Evolutionary conservation across 2,329 filamentous ascomycete species (phyloP).

Genomic region (Colletotrichum somersetense): DNA sequence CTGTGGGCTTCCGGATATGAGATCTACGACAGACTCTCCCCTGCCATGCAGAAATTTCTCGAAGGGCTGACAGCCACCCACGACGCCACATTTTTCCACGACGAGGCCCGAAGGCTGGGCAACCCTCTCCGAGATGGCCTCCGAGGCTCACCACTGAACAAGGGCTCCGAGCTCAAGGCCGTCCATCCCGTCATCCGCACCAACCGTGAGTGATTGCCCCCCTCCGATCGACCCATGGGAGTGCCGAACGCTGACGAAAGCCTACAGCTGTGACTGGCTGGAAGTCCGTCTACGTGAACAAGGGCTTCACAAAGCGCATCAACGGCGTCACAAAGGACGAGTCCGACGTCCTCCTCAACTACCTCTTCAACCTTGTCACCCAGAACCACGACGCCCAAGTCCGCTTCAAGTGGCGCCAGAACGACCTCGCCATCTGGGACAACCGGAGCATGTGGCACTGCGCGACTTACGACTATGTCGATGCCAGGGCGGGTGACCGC

Average conservation of each 20-base stretch:
- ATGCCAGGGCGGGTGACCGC: slow-evolving; percentile 56
- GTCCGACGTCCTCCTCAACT: slow-evolving; percentile 63
- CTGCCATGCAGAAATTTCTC: slow-evolving; percentile 59
- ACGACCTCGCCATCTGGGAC: slow-evolving; percentile 75
- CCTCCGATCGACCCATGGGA: not conserved
- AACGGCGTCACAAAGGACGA: slow-evolving; percentile 67
- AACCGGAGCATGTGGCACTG: slow-evolving; percentile 66
- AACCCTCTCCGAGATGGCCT: slow-evolving; percentile 58
- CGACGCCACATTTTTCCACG: slow-evolving; percentile 63
- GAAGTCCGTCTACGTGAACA: slow-evolving; percentile 66
- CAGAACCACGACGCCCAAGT: slow-evolving; percentile 71
- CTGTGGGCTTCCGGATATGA: slow-evolving; percentile 66
- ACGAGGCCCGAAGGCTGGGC: slow-evolving; percentile 61
- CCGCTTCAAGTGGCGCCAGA: slow-evolving; percentile 64
- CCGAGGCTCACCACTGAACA: slow-evolving; percentile 69
- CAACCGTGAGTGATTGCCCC: slow-evolving; percentile 55
- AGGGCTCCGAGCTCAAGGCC: slow-evolving; percentile 63
- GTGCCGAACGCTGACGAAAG: slow-evolving; percentile 17
- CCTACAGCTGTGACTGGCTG: slow-evolving; percentile 63
- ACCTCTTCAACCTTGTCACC: slow-evolving; percentile 61
- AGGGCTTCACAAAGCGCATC: slow-evolving; percentile 66
- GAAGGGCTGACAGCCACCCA: slow-evolving; percentile 64
- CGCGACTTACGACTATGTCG: slow-evolving; percentile 72
- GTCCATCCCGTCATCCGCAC: slow-evolving; percentile 68
- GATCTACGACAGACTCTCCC: slow-evolving; percentile 67